phyloP scores from a whole-genome alignment of 106 monocot genomes.

The Platanthera guangdongensis region DNA sequence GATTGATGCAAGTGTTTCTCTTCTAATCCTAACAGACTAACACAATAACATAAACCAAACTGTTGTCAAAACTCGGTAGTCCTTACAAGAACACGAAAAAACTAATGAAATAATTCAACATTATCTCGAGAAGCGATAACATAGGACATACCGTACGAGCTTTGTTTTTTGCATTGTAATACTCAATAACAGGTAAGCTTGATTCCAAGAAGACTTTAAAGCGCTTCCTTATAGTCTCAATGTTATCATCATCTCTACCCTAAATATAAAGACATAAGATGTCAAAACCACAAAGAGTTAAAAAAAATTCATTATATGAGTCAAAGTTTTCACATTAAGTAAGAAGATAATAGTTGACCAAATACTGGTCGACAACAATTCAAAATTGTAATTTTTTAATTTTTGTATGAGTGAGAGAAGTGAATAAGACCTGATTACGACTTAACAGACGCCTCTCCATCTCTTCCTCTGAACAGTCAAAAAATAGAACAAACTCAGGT shows the following conservation, averaged over 20 bases:
- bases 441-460: conserved; percentile 69
- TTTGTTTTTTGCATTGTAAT: conserved; percentile 63
- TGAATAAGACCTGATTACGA: conserved; percentile 62
- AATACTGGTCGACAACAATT: not conserved
- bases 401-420: not conserved
- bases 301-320: not conserved
- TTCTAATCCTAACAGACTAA: too few species aligned
- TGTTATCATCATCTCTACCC: conserved; percentile 91
- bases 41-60: not conserved
- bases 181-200: conserved; percentile 64
- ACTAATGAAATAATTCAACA: not conserved
- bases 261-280: conserved; percentile 5
- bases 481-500: conserved; percentile 77
- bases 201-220: conserved; percentile 74
- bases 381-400: not conserved
- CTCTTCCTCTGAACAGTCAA: conserved; percentile 81
- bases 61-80: not conserved
- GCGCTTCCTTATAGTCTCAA: conserved; percentile 81
- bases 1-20: too few species aligned
- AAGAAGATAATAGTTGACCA: not conserved
- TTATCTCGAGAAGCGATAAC: not conserved
- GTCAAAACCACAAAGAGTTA: not conserved
- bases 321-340: not conserved
- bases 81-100: not conserved
- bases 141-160: conserved; percentile 50